phyloP scores from a whole-genome alignment of 345 rosid species.

The Anacardium occidentale region DNA sequence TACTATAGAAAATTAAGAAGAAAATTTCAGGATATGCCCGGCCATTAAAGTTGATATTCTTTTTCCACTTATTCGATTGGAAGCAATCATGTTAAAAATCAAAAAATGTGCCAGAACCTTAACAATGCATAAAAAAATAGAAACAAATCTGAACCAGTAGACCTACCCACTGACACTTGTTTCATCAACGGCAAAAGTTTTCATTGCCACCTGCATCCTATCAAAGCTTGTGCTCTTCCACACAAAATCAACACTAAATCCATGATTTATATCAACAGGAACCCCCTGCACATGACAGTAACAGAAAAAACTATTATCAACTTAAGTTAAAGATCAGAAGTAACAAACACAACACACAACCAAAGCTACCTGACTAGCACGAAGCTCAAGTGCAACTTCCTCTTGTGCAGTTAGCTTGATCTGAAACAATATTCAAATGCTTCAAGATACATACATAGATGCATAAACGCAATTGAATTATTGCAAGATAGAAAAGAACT shows the following conservation, averaged over 20 bases:
- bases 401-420: constrained; percentile 97
- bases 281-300: constrained; percentile 63
- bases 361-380: constrained; percentile 83
- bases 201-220: constrained; percentile 99
- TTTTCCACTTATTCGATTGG: background rate
- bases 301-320: constrained; percentile 10
- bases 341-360: constrained; percentile 8
- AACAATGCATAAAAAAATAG: background rate
- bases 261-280: constrained; percentile 92
- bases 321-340: constrained; percentile 9
- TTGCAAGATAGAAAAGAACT: background rate
- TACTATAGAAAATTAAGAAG: background rate
- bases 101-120: background rate
- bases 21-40: background rate
- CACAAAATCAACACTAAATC: constrained; percentile 97
- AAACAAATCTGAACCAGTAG: constrained; percentile 13
- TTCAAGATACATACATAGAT: background rate
- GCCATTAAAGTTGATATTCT: background rate
- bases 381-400: constrained; percentile 99
- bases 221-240: constrained; percentile 99
- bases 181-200: constrained; percentile 99
- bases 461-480: background rate
- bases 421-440: constrained; percentile 37
- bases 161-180: constrained; percentile 99
- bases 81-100: background rate